These are phyloP conservation scores for Hippophae gyantsensis DNA, from an alignment of 306 rosid species.

Conservation along the genomic window DNA sequence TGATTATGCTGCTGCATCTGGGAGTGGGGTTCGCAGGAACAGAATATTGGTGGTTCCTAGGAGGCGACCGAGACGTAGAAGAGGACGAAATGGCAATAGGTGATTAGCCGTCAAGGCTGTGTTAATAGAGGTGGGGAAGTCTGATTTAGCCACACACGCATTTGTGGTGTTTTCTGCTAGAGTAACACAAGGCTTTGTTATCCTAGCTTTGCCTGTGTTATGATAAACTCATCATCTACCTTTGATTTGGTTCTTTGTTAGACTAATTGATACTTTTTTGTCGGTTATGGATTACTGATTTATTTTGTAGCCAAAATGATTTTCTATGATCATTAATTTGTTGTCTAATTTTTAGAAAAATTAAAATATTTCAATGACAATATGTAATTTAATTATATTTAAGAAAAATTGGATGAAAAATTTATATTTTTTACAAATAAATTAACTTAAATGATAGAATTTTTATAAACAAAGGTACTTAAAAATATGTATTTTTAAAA, in stretches of 20 bases:
- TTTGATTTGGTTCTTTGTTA: too few species aligned
- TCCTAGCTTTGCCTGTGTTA: too few species aligned
- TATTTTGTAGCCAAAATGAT: neutral
- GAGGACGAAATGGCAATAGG: constrained; percentile 20
- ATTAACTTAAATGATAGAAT: too few species aligned
- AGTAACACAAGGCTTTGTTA: too few species aligned
- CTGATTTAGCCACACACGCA: too few species aligned
- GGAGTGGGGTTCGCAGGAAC: constrained; percentile 40
- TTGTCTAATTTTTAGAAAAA: neutral
- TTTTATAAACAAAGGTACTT: too few species aligned
- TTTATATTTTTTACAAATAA: too few species aligned
- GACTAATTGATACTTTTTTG: neutral
- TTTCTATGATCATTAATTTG: neutral
- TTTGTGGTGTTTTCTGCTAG: too few species aligned
- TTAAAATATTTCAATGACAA: neutral
- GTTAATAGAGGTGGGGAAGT: neutral
- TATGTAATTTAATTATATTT: too few species aligned
- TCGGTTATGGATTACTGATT: constrained; percentile 4
- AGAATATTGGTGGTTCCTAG: constrained; percentile 27
- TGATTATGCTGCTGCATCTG: constrained; percentile 38
- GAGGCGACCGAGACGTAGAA: constrained; percentile 45
- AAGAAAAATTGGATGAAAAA: too few species aligned
- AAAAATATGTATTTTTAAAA: too few species aligned
- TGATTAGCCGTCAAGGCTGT: constrained; percentile 4
- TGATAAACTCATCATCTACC: too few species aligned